Conservation (phyloP, 345 rosid species). For the thale cress (Arabidopsis thaliana) region DNA sequence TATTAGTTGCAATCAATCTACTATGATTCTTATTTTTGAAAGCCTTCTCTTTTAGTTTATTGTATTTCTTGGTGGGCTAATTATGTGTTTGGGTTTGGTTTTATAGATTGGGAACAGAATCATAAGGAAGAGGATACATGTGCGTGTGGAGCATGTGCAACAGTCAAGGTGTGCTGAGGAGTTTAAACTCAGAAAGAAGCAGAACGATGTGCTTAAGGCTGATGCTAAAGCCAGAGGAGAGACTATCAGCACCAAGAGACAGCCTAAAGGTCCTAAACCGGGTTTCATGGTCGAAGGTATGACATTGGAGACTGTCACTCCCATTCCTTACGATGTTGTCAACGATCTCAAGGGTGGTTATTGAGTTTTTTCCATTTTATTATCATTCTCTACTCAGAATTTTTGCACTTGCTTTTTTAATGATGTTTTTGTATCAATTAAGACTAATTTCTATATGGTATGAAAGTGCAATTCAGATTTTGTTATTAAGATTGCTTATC, state of each 20-base stretch:
- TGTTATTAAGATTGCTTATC: neutral
- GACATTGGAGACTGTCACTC: conserved; percentile 74
- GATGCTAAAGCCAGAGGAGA: conserved; percentile 70
- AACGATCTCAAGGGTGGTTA: conserved; percentile 86
- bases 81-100: neutral
- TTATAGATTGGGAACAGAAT: conserved; percentile 65
- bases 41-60: too few relatives aligned
- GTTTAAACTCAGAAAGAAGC: conserved; percentile 55
- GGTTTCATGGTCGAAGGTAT: conserved; percentile 85
- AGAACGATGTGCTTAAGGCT: conserved; percentile 64
- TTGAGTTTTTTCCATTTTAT: conserved; percentile 26
- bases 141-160: conserved; percentile 68
- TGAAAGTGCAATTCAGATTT: neutral
- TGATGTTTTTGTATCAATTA: neutral
- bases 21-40: neutral
- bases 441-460: conserved; percentile 4
- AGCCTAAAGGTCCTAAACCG: conserved; percentile 73
- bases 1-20: neutral
- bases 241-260: conserved; percentile 71
- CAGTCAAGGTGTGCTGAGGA: conserved; percentile 77
- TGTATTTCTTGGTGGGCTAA: neutral
- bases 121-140: conserved; percentile 76
- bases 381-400: neutral
- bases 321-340: conserved; percentile 80
- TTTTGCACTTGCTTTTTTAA: neutral